Evolutionary conservation across 139 green algal genomes (phyloP), one percentile per base, ranked within the genome.

Genomic region (Coelastrella sp.): DNA sequence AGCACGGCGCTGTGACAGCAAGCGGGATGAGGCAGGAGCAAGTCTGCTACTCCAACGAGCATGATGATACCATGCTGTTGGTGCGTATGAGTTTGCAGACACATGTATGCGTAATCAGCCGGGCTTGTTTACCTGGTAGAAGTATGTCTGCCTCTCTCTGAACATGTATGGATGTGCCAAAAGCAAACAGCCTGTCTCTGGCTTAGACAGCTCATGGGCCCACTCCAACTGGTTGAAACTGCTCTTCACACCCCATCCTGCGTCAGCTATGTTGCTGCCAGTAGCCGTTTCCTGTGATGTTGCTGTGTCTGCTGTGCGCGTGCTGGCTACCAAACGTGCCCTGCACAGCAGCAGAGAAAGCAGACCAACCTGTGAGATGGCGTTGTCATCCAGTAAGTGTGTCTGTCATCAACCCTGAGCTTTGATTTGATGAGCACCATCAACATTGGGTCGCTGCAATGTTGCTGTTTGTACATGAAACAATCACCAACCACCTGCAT

Each of bases 91-190:
- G n/a, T n/a, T n/a, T n/a, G n/a, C n/a, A n/a, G n/a, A n/a, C n/a
- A n/a, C n/a, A 57, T 57, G 45, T 57, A 57, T 9, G 45, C 45
- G 15, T 23, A 57, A 23, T 57, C 11, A 23, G 11, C 45, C 11
- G 45, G 11, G 11, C 45, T 57, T 57, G 45, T 13, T 57, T 64
- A 64, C 77, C 77, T 84, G 77, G 59, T 84, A 73, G 37, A 84
- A 84, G 59, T 84, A 84, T 19, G 57, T 73, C 59, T 84, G 77
- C 21, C 77, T 53, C 59, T 73, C 59, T 23, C 59, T 40, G 59
- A 84, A 84, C 59, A 84, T 72, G 59, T 72, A 84, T 40, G 77
- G 77, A 50, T 84, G 77, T 17, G 77, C 77, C n/a, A 84, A 27
- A n/a, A 84, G 40, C 7, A 84, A 38, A 35, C 77, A 84, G 19